Conservation (phyloP, 176 grass and related monocot genomes). For the Eragrostis nindensis region DNA sequence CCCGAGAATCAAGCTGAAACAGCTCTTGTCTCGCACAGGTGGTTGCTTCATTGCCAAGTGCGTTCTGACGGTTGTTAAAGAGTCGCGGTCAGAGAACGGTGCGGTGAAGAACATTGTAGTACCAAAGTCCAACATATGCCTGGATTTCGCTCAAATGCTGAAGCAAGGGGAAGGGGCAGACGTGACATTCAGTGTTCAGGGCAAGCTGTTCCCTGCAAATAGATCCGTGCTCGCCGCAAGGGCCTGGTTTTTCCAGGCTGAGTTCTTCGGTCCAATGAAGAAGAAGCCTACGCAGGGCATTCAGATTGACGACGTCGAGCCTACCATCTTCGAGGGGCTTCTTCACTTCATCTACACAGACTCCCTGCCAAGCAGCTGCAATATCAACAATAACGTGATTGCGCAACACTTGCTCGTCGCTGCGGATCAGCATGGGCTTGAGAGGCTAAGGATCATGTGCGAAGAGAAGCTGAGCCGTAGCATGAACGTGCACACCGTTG, state of each 20-base stretch:
- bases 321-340: constrained; percentile 21
- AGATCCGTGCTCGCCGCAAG: constrained; percentile 25
- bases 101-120: not conserved
- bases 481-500: not conserved
- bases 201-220: not conserved
- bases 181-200: constrained; percentile 22
- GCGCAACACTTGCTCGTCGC: constrained; percentile 36
- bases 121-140: not conserved
- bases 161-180: constrained; percentile 10
- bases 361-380: not conserved
- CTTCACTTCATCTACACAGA: constrained; percentile 40
- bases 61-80: not conserved
- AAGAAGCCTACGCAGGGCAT: not conserved
- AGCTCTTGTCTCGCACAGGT: not conserved
- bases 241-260: constrained; percentile 12
- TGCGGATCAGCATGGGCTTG: constrained; percentile 16
- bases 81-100: not conserved
- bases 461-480: not conserved
- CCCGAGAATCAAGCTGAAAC: not conserved
- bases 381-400: not conserved
- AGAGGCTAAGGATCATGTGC: constrained; percentile 21
- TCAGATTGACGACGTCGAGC: constrained; percentile 14
- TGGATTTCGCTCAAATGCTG: not conserved
- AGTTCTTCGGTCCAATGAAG: constrained; percentile 26
- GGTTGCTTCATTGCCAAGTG: not conserved